phyloP scores from a whole-genome alignment of 306 rosid genomes.

The Acacia acuminata region DNA sequence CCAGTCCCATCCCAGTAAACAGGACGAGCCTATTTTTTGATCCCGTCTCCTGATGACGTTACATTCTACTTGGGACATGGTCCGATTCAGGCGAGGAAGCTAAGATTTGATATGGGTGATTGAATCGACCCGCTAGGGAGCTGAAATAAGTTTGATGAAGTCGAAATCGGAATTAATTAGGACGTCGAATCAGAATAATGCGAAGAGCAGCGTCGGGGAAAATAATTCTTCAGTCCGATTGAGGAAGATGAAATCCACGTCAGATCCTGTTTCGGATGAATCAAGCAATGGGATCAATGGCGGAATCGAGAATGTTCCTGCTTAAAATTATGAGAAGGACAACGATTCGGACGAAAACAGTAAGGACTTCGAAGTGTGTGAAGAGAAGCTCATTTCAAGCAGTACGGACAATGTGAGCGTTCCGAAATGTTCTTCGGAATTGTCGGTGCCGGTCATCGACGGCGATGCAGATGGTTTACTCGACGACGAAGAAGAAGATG shows the following conservation, averaged over 20 bases:
- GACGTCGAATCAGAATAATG: too few relatives aligned
- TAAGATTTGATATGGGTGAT: too few relatives aligned
- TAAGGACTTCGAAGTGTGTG: conserved; percentile 54
- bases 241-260: conserved; percentile 48
- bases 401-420: conserved; percentile 26
- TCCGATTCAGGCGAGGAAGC: too few relatives aligned
- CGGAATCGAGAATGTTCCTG: conserved; percentile 44
- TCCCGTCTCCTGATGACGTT: too few relatives aligned
- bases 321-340: conserved; percentile 33
- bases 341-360: conserved; percentile 43
- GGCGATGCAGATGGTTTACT: conserved; percentile 10
- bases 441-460: conserved; percentile 19
- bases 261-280: conserved; percentile 33
- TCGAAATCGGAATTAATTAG: too few relatives aligned
- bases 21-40: too few relatives aligned
- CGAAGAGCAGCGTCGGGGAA: conserved; percentile 2
- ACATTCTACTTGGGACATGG: too few relatives aligned
- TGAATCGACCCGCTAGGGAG: too few relatives aligned
- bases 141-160: too few relatives aligned
- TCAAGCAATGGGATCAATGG: conserved; percentile 31
- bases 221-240: conserved; percentile 36
- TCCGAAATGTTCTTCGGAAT: conserved; percentile 39
- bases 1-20: too few relatives aligned
- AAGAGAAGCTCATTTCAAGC: conserved; percentile 55
- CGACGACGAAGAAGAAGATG: conserved; percentile 21